Base-by-base conservation (phyloP, 371 early-diverging fungal genomes). In the Batrachochytrium dendrobatidis region DNA sequence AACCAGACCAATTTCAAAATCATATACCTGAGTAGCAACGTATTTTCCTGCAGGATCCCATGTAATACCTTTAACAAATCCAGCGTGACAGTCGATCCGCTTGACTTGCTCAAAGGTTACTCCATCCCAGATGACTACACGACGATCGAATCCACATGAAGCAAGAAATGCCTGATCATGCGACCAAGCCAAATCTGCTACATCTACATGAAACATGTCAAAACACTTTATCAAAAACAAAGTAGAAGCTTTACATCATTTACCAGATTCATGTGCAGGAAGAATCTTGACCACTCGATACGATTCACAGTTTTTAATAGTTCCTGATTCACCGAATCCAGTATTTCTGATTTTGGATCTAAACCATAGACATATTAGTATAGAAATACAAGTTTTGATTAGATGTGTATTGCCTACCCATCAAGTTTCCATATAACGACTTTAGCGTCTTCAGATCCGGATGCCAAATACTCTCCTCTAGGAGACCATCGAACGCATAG, bases 21-120 rank as follows among this genome's bases (percentile, higher is more conserved):
- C 15, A 10, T 52, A 30, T 83, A 88, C 89, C 77, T 95, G 93
- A 8, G 93, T 83, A 1, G 97, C 95, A 35, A 98, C 71, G 63
- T 83, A 96, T 65, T 89, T 85, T 22, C 95, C 95, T 3, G 87
- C 87, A 10, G 99, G 99, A 73, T 97, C 98, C 85, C 94, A 97
- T 1, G 94, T 80, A 1, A 98, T 67, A 1, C 99, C 99, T 71
- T 98, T 98, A 18, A 97, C 96, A 68, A 95, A 94, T 25, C 90
- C 92, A 18, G 74, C 63, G 61, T 94, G 95, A 30, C 77, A 81
- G 59, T 84, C 83, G 26, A 94, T 69, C 31, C 73, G 77, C 1
- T 73, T 77, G 26, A 63, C 26, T 7, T 45, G 20, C 88, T 87
- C 88, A 68, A 93, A 94, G 1, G 88, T 83, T 25, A 63, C 55